A percentile compares a stretch with the other conserved stretches of the same genome.
Conservation (phyloP, 306 rosid genomes). For the Ormosia semicastrata region DNA sequence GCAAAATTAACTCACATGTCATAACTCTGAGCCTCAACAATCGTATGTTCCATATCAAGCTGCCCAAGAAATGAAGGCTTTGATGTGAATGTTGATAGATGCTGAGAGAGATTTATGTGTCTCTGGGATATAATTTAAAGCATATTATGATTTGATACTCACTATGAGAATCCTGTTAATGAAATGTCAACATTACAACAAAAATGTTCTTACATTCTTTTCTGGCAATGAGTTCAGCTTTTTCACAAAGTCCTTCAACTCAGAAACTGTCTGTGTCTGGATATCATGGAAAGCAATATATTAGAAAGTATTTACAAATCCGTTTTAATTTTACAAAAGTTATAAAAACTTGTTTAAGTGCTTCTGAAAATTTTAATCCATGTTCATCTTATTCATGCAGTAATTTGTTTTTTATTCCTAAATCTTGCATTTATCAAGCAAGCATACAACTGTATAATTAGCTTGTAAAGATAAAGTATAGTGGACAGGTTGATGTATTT, state of each 20-base stretch:
- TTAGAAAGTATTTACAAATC: constrained; percentile 27
- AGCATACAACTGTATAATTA: constrained; percentile 3
- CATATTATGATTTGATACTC: constrained; percentile 26
- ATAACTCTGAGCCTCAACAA: constrained; percentile 87
- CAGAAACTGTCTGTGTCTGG: constrained; percentile 92
- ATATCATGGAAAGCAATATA: constrained; percentile 28
- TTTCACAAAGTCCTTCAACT: constrained; percentile 97
- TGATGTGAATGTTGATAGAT: constrained; percentile 81
- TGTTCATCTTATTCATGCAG: constrained; percentile 6
- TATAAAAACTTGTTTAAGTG: neutral
- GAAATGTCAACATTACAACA: constrained; percentile 24
- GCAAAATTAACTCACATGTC: constrained; percentile 69
- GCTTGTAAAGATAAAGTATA: constrained; percentile 1
- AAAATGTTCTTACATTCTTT: constrained; percentile 66
- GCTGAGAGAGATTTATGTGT: constrained; percentile 97
- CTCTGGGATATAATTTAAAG: constrained; percentile 58
- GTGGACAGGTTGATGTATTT: neutral
- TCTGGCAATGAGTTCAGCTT: constrained; percentile 96
- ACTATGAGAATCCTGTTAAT: neutral
- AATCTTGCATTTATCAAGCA: constrained; percentile 20
- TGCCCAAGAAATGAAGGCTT: constrained; percentile 91
- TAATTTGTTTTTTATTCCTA: neutral
- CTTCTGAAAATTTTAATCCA: neutral
- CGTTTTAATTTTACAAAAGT: neutral
- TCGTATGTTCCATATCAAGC: constrained; percentile 98